These are phyloP conservation scores for Fistulifera pelliculosa DNA, from an alignment of 108 stramenopile species.

Conservation along the genomic window DNA sequence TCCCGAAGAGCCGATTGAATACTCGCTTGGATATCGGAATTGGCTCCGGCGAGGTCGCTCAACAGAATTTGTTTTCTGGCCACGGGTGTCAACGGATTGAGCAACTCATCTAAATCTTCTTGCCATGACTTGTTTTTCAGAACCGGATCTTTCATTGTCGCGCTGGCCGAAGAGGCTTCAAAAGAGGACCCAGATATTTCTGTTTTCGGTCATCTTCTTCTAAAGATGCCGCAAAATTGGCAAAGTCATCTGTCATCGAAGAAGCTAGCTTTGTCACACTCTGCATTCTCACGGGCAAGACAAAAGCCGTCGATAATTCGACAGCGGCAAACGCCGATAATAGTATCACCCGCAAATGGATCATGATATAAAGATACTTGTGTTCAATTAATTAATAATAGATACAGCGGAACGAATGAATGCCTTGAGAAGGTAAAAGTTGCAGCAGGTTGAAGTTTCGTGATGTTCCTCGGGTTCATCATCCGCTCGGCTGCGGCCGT, in stretches of 20 bases:
- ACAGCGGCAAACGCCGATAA: no score
- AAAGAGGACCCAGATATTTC: neutral
- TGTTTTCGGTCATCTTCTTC: conserved; percentile 19
- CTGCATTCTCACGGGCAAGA: no score
- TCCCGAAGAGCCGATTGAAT: conserved; percentile 54
- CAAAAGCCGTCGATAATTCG: no score
- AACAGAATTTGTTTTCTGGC: conserved; percentile 66
- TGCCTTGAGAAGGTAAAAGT: no score
- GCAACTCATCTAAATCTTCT: conserved; percentile 50
- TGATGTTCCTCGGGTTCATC: no score
- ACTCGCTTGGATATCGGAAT: conserved; percentile 61
- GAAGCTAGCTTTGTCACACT: no score
- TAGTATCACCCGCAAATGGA: no score
- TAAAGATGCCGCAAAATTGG: conserved; percentile 41
- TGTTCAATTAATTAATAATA: no score
- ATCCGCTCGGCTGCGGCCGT: no score
- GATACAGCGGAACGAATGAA: no score
- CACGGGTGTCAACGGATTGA: conserved; percentile 54
- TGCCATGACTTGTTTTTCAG: conserved; percentile 42
- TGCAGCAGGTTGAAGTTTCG: no score
- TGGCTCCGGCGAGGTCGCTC: conserved; percentile 53
- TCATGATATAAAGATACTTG: no score
- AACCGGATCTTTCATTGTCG: conserved; percentile 3
- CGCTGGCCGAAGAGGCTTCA: neutral
- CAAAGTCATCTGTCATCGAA: conserved; percentile 23